Percentiles rank a stretch among this genome's conserved stretches.
phyloP scores from a whole-genome alignment of 176 grass and related monocot genomes.

The Leersia perrieri region DNA sequence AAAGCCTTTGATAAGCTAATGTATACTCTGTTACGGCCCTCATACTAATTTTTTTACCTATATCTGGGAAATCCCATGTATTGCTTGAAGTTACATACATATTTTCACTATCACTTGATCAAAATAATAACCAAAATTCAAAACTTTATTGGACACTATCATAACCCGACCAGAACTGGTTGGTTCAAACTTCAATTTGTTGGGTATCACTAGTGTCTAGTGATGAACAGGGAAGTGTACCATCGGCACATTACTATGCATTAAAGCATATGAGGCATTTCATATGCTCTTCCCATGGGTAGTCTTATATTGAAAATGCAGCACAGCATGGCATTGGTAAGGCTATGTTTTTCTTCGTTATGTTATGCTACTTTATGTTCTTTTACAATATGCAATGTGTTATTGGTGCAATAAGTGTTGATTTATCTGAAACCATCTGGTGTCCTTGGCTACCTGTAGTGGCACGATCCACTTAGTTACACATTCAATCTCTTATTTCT shows the following conservation, averaged over 20 bases:
- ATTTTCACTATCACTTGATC: not conserved
- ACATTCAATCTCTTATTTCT: not conserved
- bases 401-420: conserved; percentile 2
- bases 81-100: not conserved
- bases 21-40: not conserved
- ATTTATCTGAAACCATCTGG: not conserved
- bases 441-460: not conserved
- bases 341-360: not conserved
- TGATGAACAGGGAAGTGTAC: not conserved
- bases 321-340: not conserved
- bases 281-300: not conserved
- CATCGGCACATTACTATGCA: not conserved
- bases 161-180: not conserved
- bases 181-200: not conserved
- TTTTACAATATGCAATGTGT: not conserved
- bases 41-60: not conserved
- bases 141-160: not conserved
- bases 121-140: not conserved
- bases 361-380: not conserved
- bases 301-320: not conserved
- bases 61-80: not conserved
- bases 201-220: not conserved
- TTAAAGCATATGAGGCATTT: not conserved
- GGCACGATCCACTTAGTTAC: not conserved
- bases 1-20: not conserved